Evolutionary conservation across 2,329 filamentous ascomycete species (phyloP), one percentile per base, ranked within the genome.

Genomic region (Capronia americana): DNA sequence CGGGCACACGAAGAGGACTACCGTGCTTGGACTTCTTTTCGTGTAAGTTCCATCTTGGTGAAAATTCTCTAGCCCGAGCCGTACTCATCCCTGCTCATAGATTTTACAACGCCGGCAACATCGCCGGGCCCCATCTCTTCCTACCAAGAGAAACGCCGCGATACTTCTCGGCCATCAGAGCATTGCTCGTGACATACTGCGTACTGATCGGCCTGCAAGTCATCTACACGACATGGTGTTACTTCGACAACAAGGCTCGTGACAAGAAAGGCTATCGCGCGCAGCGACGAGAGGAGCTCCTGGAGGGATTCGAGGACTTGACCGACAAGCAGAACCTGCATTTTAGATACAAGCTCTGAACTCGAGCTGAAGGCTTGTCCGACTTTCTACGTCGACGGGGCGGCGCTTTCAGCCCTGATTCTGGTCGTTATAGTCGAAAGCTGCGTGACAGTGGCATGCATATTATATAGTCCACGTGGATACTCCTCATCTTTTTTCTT

Each of bases 1-100:
- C 0, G 83, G 83, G 0, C 83, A 86, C 69, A 85, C 83, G 1
- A 85, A 85, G 74, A 79, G 84, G 38, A 80, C 78, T 10, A 78
- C 81, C 0, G 80, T 83, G 0, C 82, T 83, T 28, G 83, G 83
- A 0, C 65, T 84, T 20, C 84, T 82, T 78, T 85, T 85, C 68
- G 34, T 53, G 64, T 66, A 66, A 14, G 64, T 62, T 30, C 3
- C 46, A 1, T 12, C 41, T 59, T 59, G 20, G 26, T 4, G 4
- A 20, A 48, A 20, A 17, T 17, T 4, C 32, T 14, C 2, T 4
- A n/a, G 50, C 30, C 28, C 46, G 26, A 41, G 30, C 14, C 32
- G 14, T 2, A 41, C 58, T 44, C 14, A 17, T 12, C 17, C 20
- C 8, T n/a, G 4, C 17, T 23, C 12, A 12, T 51, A 74, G 79